Percentiles rank a stretch among this genome's conserved stretches.
These are phyloP conservation scores for Heritiera fomes DNA, from an alignment of 345 rosid genomes.

Conservation along the genomic window DNA sequence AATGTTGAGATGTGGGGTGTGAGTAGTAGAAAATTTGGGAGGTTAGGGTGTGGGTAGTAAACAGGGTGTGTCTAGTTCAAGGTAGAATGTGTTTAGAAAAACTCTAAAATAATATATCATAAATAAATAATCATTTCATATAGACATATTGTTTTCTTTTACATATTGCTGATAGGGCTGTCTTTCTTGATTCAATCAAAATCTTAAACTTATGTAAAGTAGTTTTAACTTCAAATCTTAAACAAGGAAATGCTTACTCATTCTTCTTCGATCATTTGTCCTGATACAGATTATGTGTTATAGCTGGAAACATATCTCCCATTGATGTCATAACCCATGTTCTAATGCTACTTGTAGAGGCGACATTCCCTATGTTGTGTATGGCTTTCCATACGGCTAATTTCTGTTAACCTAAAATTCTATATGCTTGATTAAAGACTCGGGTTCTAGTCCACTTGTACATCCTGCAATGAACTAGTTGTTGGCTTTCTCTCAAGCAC, in stretches of 20 bases:
- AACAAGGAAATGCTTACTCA: background rate
- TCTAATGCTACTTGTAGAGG: slow-evolving; percentile 85
- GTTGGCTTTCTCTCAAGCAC: background rate
- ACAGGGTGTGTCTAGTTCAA: no score
- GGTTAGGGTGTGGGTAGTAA: no score
- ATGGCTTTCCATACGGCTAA: no score
- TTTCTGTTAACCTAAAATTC: background rate
- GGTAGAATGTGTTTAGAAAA: no score
- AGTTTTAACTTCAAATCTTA: background rate
- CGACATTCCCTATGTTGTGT: slow-evolving; percentile 71
- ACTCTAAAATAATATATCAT: background rate
- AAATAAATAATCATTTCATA: background rate
- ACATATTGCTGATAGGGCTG: background rate
- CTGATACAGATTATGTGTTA: slow-evolving; percentile 72
- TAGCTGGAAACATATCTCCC: slow-evolving; percentile 96
- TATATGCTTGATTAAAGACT: background rate
- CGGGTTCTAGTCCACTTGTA: no score
- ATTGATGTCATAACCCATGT: slow-evolving; percentile 96
- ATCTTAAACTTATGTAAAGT: background rate
- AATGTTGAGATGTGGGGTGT: no score
- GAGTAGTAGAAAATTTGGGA: no score
- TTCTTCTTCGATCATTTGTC: background rate
- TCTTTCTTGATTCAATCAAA: background rate
- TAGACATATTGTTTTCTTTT: background rate
- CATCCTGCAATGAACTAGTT: background rate